Conservation (phyloP, 805 yeast species). For the Debaryomyces tyrocola region DNA sequence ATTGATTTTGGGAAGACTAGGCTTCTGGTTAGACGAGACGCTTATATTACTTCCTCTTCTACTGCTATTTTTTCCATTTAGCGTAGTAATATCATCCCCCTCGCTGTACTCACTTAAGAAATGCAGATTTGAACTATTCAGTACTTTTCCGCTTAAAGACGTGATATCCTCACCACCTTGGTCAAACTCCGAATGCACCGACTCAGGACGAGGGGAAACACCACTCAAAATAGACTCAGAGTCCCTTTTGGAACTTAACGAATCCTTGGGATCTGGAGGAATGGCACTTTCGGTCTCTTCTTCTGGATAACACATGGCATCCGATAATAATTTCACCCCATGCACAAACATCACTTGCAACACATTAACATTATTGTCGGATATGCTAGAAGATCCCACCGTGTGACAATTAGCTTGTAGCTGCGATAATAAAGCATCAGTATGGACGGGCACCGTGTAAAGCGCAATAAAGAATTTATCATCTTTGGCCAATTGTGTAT, state of each 20-base stretch:
- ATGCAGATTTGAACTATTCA: neutral
- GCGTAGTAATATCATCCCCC: slow-evolving; percentile 21
- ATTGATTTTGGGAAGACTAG: neutral
- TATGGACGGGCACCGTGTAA: slow-evolving; percentile 24
- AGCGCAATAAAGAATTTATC: slow-evolving; percentile 19
- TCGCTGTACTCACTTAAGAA: slow-evolving; percentile 10
- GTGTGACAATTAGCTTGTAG: slow-evolving; percentile 20
- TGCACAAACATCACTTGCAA: slow-evolving; percentile 15
- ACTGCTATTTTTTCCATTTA: slow-evolving; percentile 8
- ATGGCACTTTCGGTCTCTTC: slow-evolving; percentile 1
- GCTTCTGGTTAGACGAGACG: neutral
- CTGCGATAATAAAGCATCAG: slow-evolving; percentile 20
- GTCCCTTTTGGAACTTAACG: neutral
- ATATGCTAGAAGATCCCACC: neutral
- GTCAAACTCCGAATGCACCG: slow-evolving; percentile 4
- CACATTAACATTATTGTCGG: neutral
- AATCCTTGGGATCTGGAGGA: neutral
- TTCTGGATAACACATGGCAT: slow-evolving; percentile 17
- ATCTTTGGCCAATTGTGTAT: slow-evolving; percentile 14
- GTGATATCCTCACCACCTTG: slow-evolving; percentile 25
- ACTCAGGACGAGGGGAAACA: neutral
- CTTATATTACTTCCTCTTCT: neutral
- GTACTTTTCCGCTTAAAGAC: slow-evolving; percentile 11
- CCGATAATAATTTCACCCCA: slow-evolving; percentile 20
- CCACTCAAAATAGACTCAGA: neutral